These are phyloP conservation scores for Galerina sulciceps DNA, from an alignment of 768 basidiomycete species.

Conservation along the genomic window DNA sequence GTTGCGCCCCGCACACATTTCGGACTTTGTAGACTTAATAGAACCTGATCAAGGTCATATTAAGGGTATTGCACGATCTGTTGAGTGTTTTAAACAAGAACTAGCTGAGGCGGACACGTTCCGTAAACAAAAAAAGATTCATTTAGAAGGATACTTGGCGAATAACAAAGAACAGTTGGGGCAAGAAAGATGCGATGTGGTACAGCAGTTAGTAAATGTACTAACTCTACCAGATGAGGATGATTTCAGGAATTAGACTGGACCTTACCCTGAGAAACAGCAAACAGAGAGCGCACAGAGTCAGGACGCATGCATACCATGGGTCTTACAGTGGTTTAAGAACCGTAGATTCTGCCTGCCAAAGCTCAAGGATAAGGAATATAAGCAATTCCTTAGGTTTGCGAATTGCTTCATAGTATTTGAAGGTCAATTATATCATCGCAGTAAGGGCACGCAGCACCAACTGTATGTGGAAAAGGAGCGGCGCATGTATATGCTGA, in stretches of 20 bases:
- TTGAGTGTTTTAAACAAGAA: background rate
- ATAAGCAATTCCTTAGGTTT: background rate
- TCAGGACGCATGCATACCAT: background rate
- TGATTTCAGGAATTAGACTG: background rate
- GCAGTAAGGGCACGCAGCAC: conserved; percentile 6
- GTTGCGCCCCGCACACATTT: background rate
- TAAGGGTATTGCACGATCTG: background rate
- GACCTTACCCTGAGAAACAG: background rate
- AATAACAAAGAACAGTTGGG: too few relatives aligned
- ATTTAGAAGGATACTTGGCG: too few relatives aligned
- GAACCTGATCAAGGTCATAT: background rate
- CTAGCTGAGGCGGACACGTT: background rate
- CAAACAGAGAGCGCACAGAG: background rate
- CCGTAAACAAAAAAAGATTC: background rate
- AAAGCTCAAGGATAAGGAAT: background rate
- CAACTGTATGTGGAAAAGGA: conserved; percentile 23
- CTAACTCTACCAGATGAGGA: background rate
- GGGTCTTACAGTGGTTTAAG: background rate
- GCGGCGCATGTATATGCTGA: conserved; percentile 23
- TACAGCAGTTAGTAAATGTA: background rate
- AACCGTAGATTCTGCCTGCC: background rate
- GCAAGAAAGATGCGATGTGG: background rate
- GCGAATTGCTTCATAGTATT: conserved; percentile 23
- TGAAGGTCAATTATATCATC: conserved; percentile 17
- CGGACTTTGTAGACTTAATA: background rate